Evolutionary conservation across 2,329 filamentous ascomycete species (phyloP), one percentile per base, ranked within the genome.

Genomic region (Diaporthe sp.): DNA sequence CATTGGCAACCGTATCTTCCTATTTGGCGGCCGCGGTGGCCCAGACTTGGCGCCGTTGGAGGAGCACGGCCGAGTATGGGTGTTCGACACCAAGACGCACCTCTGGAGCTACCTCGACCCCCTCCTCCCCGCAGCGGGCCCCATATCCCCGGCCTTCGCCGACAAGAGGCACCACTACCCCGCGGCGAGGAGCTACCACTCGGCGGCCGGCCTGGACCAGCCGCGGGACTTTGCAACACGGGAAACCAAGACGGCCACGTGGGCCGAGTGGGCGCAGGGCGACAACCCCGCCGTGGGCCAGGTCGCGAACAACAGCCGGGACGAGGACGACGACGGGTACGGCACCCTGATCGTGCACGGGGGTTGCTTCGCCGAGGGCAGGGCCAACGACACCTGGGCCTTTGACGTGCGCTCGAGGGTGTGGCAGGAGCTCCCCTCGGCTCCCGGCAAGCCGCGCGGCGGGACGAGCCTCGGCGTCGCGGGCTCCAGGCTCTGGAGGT

Each of bases 21-120:
- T 97, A 57, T 98, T 96, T 83, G 95, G 94, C 65, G 95, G 95
- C 13, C 92, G 94, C 60, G 92, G 93, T 46, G 93, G 93, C 0
- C 84, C 88, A 4, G 91, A 91, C 39, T 92, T 94, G 90, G 86
- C 89, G 2, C 91, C 94, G 0, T 87, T 98, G 15, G 91, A 96
- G 71, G 95, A 98, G 80, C 83, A 87, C 15, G 95, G 95, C 22
- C 87, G 91, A 4, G 87, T 97, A 71, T 97, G 95, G 95, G 87
- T 92, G 42, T 96, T 94, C 80, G 90, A 95, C 81, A 92, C 93
- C 1, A 86, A 88, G 75, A 85, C 86, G n/a, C 85, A 88, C 73
- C 85, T 84, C 17, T 98, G 95, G 95, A 86, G 88, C 6, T 88
- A 87, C 76, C 85, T 96, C 25, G 86, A 90, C 76, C 93, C 94